Percentiles rank a stretch among this genome's conserved stretches.
These are phyloP conservation scores for Naganishia randhawae DNA, from an alignment of 768 basidiomycete genomes.

Conservation along the genomic window DNA sequence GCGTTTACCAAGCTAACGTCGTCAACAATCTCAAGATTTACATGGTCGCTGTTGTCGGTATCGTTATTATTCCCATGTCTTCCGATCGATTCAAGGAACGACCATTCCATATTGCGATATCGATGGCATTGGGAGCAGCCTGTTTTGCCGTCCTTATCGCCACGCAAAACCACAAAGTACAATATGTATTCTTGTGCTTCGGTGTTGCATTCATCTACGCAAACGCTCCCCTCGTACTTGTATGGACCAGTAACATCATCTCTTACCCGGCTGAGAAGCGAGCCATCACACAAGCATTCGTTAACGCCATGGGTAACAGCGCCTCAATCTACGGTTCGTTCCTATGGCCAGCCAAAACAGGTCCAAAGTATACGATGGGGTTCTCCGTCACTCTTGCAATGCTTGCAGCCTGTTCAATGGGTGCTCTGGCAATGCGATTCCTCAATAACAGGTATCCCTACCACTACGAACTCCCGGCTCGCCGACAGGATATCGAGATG, in stretches of 20 bases:
- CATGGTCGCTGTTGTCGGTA: slow-evolving; percentile 33
- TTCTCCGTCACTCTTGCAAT: slow-evolving; percentile 47
- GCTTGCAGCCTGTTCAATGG: slow-evolving; percentile 37
- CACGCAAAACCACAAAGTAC: slow-evolving; percentile 34
- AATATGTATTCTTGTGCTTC: slow-evolving; percentile 51
- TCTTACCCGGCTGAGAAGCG: slow-evolving; percentile 46
- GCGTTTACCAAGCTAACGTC: background rate
- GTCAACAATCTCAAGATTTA: slow-evolving; percentile 20
- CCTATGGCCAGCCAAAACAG: slow-evolving; percentile 47
- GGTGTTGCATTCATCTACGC: slow-evolving; percentile 49
- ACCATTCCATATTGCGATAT: slow-evolving; percentile 39
- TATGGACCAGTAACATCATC: slow-evolving; percentile 51
- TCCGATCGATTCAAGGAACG: slow-evolving; percentile 48
- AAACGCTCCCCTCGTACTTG: slow-evolving; percentile 41
- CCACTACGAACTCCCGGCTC: slow-evolving; percentile 17
- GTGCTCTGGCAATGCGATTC: slow-evolving; percentile 38
- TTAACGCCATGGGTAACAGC: slow-evolving; percentile 39
- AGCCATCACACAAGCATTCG: slow-evolving; percentile 47
- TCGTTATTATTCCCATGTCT: slow-evolving; percentile 43
- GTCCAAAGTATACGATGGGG: slow-evolving; percentile 45
- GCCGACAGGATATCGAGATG: slow-evolving; percentile 20
- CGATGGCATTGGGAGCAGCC: slow-evolving; percentile 33
- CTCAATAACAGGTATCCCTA: slow-evolving; percentile 44
- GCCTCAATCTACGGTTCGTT: slow-evolving; percentile 48
- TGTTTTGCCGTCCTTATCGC: slow-evolving; percentile 44